A percentile compares a stretch with the other conserved stretches of the same genome.
Conservation (phyloP, 23 red algal genomes). For the Gracilaria gracilis region DNA sequence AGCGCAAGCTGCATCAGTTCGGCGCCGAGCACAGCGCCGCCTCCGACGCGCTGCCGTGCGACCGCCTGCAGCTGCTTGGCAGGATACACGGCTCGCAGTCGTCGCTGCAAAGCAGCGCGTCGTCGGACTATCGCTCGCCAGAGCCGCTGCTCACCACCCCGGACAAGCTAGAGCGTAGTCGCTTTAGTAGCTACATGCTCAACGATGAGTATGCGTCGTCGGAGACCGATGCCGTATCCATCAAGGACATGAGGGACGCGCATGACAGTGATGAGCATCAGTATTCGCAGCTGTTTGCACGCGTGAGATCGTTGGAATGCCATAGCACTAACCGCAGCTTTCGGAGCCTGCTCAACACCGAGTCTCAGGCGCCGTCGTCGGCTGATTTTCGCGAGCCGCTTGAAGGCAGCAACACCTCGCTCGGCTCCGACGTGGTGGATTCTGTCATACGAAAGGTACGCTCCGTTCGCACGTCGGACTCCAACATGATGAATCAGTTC, state of each 20-base stretch:
- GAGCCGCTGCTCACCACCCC: neutral
- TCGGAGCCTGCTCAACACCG: neutral
- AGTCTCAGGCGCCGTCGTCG: neutral
- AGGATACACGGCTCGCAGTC: neutral
- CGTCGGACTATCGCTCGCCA: neutral
- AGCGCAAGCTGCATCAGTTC: neutral
- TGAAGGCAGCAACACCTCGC: slow-evolving; percentile 35
- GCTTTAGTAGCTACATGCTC: neutral
- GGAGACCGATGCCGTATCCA: neutral
- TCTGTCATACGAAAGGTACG: neutral
- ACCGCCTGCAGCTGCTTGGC: neutral
- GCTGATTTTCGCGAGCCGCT: slow-evolving; percentile 13
- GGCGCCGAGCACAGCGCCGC: neutral
- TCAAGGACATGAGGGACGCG: neutral
- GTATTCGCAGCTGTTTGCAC: slow-evolving; percentile 6
- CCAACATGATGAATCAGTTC: neutral
- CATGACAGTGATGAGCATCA: neutral
- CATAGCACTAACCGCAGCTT: neutral
- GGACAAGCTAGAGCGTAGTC: neutral
- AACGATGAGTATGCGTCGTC: slow-evolving; percentile 16
- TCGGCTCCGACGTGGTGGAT: slow-evolving; percentile 43
- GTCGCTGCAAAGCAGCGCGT: neutral
- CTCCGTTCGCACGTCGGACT: slow-evolving; percentile 38
- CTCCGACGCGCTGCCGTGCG: neutral
- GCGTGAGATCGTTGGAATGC: neutral